Evolutionary conservation across 2,329 filamentous ascomycete species (phyloP).

Genomic region (Fusarium oligoseptatum): DNA sequence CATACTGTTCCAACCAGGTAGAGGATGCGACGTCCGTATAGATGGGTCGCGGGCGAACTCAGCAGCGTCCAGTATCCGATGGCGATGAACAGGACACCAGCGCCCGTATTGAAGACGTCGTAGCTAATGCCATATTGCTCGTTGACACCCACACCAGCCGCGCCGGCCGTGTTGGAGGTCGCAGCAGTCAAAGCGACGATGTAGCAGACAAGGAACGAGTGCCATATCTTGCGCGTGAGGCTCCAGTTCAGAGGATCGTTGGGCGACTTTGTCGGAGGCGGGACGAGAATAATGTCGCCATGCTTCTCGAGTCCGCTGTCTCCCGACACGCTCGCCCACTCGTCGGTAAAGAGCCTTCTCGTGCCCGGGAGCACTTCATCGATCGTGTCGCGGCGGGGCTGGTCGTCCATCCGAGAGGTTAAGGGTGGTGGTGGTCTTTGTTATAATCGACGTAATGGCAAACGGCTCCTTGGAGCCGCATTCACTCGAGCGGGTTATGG

Average conservation of each 20-base stretch:
- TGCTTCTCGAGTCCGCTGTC: conserved; percentile 46
- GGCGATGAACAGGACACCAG: conserved; percentile 67
- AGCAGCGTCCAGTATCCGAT: conserved; percentile 69
- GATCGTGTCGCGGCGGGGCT: conserved; percentile 28
- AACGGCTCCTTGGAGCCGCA: conserved; percentile 42
- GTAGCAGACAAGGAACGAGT: conserved; percentile 64
- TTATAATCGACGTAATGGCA: conserved; percentile 15
- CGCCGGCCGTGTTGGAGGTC: conserved; percentile 67
- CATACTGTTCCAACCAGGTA: conserved; percentile 66
- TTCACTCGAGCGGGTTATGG: conserved; percentile 33
- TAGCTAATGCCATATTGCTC: conserved; percentile 65
- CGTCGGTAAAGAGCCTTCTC: conserved; percentile 46
- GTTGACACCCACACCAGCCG: conserved; percentile 64
- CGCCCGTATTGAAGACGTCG: conserved; percentile 67
- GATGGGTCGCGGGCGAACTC: conserved; percentile 64
- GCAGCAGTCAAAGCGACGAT: conserved; percentile 68
- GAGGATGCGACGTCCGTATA: conserved; percentile 67
- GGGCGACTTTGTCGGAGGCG: conserved; percentile 65
- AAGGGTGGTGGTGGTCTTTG: conserved; percentile 4
- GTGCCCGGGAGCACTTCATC: conserved; percentile 49
- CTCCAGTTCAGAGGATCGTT: conserved; percentile 68
- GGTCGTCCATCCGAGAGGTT: conserved; percentile 38
- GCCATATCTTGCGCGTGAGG: conserved; percentile 61
- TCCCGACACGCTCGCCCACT: conserved; percentile 44
- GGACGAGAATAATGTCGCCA: conserved; percentile 64